phyloP scores from a whole-genome alignment of 352 stramenopile species.

The Pythium vanterpoolii region DNA sequence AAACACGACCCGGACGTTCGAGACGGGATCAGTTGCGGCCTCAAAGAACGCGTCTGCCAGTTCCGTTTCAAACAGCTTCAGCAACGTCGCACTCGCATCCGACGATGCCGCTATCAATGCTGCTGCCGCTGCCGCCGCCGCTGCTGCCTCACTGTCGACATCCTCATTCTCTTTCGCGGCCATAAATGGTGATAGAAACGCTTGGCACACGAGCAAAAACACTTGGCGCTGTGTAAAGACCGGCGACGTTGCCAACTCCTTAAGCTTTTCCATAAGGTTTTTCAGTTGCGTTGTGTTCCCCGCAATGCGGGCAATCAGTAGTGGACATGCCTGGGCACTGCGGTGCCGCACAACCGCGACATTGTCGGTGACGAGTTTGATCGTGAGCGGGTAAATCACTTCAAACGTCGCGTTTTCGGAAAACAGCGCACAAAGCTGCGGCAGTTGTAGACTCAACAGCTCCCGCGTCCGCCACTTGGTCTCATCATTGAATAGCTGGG shows the following conservation, averaged over 20 bases:
- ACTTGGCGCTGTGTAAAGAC: slow-evolving; percentile 70
- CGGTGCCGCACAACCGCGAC: slow-evolving; percentile 70
- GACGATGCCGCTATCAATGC: slow-evolving; percentile 12
- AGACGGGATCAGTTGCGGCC: slow-evolving; percentile 58
- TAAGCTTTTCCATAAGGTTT: slow-evolving; percentile 44
- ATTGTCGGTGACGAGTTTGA: slow-evolving; percentile 73
- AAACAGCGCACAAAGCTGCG: slow-evolving; percentile 70
- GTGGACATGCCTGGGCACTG: slow-evolving; percentile 66
- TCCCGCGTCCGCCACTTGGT: slow-evolving; percentile 86
- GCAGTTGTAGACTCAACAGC: slow-evolving; percentile 70
- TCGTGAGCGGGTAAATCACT: slow-evolving; percentile 71
- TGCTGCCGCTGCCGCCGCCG: not conserved
- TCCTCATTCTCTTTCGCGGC: not conserved
- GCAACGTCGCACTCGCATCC: not conserved
- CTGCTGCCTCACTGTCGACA: not conserved
- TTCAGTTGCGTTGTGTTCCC: slow-evolving; percentile 47
- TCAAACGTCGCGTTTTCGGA: slow-evolving; percentile 63
- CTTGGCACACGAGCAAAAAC: slow-evolving; percentile 59
- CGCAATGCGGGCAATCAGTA: slow-evolving; percentile 49
- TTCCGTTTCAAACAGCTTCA: slow-evolving; percentile 44
- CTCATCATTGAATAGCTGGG: slow-evolving; percentile 46
- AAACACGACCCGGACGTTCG: slow-evolving; percentile 71
- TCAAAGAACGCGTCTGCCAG: slow-evolving; percentile 53
- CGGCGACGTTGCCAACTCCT: slow-evolving; percentile 44
- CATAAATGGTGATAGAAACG: slow-evolving; percentile 33